These are phyloP conservation scores for Xylariales sp. DNA, from an alignment of 2,329 filamentous ascomycete species.

Conservation along the genomic window DNA sequence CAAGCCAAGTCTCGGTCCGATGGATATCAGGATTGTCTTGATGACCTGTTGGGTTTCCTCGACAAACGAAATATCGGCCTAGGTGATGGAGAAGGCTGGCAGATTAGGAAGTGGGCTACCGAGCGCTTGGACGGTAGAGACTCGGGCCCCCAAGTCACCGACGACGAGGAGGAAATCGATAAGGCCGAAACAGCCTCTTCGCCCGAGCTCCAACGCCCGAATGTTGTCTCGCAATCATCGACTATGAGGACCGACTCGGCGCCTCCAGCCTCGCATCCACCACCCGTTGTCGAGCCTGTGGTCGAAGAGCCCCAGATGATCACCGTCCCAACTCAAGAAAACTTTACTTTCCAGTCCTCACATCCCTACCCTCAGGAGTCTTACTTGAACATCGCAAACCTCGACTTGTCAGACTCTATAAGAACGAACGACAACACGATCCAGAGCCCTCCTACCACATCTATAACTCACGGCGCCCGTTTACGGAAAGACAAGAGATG, in stretches of 20 bases:
- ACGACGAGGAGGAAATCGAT: slow-evolving; percentile 77
- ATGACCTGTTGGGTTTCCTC: slow-evolving; percentile 87
- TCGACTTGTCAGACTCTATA: slow-evolving; percentile 66
- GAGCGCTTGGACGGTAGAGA: slow-evolving; percentile 76
- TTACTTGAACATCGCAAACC: slow-evolving; percentile 70
- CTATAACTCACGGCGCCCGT: slow-evolving; percentile 48
- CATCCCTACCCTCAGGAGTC: slow-evolving; percentile 68
- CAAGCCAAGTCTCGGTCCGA: slow-evolving; percentile 80
- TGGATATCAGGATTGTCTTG: slow-evolving; percentile 93
- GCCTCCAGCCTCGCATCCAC: slow-evolving; percentile 45
- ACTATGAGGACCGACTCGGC: slow-evolving; percentile 53
- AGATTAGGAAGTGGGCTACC: slow-evolving; percentile 72
- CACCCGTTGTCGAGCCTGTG: slow-evolving; percentile 34
- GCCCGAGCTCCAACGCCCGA: slow-evolving; percentile 65
- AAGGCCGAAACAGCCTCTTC: slow-evolving; percentile 71
- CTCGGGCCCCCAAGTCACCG: slow-evolving; percentile 62
- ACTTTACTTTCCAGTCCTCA: slow-evolving; percentile 76
- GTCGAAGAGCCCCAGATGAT: slow-evolving; percentile 51
- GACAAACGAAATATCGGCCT: slow-evolving; percentile 84
- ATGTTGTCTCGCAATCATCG: slow-evolving; percentile 55
- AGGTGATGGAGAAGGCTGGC: slow-evolving; percentile 79
- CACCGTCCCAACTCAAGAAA: slow-evolving; percentile 66
- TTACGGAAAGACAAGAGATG: slow-evolving; percentile 42
- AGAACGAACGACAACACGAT: slow-evolving; percentile 54
- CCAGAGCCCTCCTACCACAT: slow-evolving; percentile 46